Percentiles rank a stretch among this genome's conserved stretches.
Conservation (phyloP, 2,329 filamentous ascomycete genomes). For the Colletotrichum lini region DNA sequence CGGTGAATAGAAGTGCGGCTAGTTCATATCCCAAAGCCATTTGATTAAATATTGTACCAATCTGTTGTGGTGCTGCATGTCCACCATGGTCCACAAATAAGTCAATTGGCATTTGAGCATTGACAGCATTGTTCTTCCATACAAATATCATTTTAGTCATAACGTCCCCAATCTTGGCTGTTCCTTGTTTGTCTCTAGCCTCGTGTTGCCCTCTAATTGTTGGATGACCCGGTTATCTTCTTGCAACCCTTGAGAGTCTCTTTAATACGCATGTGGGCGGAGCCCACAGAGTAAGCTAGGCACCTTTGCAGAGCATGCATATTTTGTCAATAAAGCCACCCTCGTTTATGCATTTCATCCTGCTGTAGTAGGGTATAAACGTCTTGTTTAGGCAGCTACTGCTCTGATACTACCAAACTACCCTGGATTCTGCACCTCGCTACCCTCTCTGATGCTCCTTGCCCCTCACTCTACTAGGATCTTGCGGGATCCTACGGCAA, state of each 20-base stretch:
- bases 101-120: too few species aligned
- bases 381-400: too few species aligned
- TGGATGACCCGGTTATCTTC: constrained; percentile 55
- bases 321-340: too few species aligned
- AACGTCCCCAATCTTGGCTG: neutral
- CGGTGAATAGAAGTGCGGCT: neutral
- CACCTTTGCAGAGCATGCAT: too few species aligned
- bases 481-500: too few species aligned
- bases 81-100: neutral
- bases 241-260: constrained; percentile 53
- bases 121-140: neutral
- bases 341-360: too few species aligned
- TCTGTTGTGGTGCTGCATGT: neutral
- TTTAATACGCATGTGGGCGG: too few species aligned
- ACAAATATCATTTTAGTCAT: neutral
- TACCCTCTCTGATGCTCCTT: too few species aligned
- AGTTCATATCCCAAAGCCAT: neutral
- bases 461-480: too few species aligned
- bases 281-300: too few species aligned
- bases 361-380: too few species aligned
- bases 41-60: neutral
- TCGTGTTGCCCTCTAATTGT: constrained; percentile 50
- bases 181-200: constrained; percentile 19
- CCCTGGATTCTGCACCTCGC: constrained; percentile 33
- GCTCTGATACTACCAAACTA: constrained; percentile 50